Evolutionary conservation across 495 filamentous ascomycete genomes (phyloP).

Genomic region (Lineolata rhizophorae): DNA sequence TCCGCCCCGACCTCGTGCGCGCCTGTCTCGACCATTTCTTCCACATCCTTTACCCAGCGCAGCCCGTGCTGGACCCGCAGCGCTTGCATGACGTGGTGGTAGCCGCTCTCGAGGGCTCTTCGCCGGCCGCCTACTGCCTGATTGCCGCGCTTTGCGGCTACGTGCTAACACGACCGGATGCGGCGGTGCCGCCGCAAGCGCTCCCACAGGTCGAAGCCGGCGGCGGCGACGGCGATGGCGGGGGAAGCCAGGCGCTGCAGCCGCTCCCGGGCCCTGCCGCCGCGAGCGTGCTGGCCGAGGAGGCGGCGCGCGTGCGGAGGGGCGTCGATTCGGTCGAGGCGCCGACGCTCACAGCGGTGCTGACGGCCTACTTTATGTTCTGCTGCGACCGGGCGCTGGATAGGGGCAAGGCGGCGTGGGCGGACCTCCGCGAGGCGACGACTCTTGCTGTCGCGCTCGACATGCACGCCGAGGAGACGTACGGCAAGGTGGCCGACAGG

Average conservation of each 20-base stretch:
- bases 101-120: constrained; percentile 29
- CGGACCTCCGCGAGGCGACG: constrained; percentile 47
- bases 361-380: constrained; percentile 66
- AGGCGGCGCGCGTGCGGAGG: constrained; percentile 52
- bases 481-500: constrained; percentile 20
- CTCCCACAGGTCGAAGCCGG: neutral
- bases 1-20: constrained; percentile 38
- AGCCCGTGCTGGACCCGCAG: constrained; percentile 56
- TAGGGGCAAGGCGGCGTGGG: constrained; percentile 51
- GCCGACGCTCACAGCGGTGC: constrained; percentile 41
- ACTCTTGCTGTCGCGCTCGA: constrained; percentile 30
- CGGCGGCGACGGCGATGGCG: neutral
- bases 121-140: constrained; percentile 58
- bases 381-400: constrained; percentile 54
- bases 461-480: constrained; percentile 39
- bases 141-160: constrained; percentile 60
- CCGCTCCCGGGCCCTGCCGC: constrained; percentile 9
- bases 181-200: constrained; percentile 24
- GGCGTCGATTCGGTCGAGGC: constrained; percentile 50
- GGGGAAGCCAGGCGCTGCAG: neutral
- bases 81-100: constrained; percentile 28
- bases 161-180: constrained; percentile 68
- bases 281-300: constrained; percentile 46
- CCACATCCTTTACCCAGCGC: constrained; percentile 58
- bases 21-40: constrained; percentile 69